Percentiles rank a stretch among this genome's conserved stretches.
phyloP scores from a whole-genome alignment of 306 rosid genomes.

The Biancaea sappan region DNA sequence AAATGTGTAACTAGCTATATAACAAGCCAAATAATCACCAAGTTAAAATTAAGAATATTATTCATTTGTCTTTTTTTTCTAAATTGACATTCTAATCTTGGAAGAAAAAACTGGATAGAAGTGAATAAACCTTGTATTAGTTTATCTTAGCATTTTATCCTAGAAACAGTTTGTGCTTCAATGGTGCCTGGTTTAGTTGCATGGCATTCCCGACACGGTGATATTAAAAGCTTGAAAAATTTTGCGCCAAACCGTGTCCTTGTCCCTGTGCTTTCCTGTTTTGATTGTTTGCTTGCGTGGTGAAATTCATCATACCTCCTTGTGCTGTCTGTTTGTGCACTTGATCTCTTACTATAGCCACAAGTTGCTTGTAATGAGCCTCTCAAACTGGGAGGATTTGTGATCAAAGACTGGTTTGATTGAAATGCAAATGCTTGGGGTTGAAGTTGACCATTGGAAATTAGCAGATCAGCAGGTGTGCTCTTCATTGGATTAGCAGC shows the following conservation, averaged over 20 bases:
- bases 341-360: conserved; percentile 39
- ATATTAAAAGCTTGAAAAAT: conserved; percentile 45
- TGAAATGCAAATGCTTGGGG: conserved; percentile 43
- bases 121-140: conserved; percentile 37
- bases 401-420: conserved; percentile 30
- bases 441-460: conserved; percentile 53
- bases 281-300: conserved; percentile 32
- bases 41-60: neutral
- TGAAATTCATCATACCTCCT: conserved; percentile 33
- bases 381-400: conserved; percentile 22
- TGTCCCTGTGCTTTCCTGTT: conserved; percentile 26
- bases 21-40: too few species aligned
- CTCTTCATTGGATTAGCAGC: conserved; percentile 41
- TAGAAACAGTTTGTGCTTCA: conserved; percentile 36
- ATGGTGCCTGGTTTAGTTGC: conserved; percentile 38
- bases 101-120: conserved; percentile 21
- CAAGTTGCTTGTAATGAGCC: conserved; percentile 39
- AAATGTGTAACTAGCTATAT: neutral
- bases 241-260: conserved; percentile 46
- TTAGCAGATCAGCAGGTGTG: conserved; percentile 51
- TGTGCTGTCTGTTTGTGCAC: conserved; percentile 30
- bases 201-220: conserved; percentile 57
- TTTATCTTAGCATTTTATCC: conserved; percentile 41
- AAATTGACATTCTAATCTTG: conserved; percentile 30
- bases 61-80: conserved; percentile 6